Evolutionary conservation across 805 yeast genomes (phyloP).

Genomic region (Zygotorulaspora danielsina): DNA sequence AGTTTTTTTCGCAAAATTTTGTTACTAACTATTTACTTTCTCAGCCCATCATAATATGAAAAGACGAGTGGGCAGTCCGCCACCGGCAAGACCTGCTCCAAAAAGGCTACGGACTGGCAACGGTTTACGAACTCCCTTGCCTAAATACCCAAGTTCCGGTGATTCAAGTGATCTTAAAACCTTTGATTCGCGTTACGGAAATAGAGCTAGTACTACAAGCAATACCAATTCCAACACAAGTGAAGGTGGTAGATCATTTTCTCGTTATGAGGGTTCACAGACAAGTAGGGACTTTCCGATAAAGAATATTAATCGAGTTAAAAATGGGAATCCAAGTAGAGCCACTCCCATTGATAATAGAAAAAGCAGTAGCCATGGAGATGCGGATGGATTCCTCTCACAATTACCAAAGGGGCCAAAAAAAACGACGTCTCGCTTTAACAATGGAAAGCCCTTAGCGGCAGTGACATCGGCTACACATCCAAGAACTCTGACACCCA

Average conservation of each 20-base stretch:
- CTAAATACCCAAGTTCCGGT: conserved; percentile 8
- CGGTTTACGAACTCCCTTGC: conserved; percentile 12
- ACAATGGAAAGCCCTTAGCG: conserved; percentile 9
- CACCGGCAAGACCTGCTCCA: conserved; percentile 18
- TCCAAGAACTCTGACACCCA: not conserved
- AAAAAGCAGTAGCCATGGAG: conserved; percentile 1
- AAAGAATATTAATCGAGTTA: conserved; percentile 1
- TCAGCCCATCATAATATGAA: conserved; percentile 16
- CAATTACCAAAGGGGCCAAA: conserved; percentile 30
- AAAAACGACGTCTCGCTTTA: conserved; percentile 14
- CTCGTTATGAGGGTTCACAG: conserved; percentile 22
- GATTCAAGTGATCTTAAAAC: conserved; percentile 7
- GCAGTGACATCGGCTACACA: not conserved
- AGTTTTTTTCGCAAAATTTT: not conserved
- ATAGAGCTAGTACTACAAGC: not conserved
- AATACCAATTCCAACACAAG: conserved; percentile 1
- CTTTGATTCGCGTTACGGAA: conserved; percentile 8
- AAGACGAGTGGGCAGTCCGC: conserved; percentile 18
- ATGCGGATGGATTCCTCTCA: conserved; percentile 15
- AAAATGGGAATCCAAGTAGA: not conserved
- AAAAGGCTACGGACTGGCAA: conserved; percentile 17
- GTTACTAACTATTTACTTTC: conserved; percentile 7
- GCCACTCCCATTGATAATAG: not conserved
- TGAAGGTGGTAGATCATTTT: conserved; percentile 10
- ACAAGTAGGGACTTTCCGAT: conserved; percentile 1